Evolutionary conservation across 1,139 yeast species (phyloP), one percentile per base, ranked within the genome.

Genomic region (Saccharomyces hybrid): DNA sequence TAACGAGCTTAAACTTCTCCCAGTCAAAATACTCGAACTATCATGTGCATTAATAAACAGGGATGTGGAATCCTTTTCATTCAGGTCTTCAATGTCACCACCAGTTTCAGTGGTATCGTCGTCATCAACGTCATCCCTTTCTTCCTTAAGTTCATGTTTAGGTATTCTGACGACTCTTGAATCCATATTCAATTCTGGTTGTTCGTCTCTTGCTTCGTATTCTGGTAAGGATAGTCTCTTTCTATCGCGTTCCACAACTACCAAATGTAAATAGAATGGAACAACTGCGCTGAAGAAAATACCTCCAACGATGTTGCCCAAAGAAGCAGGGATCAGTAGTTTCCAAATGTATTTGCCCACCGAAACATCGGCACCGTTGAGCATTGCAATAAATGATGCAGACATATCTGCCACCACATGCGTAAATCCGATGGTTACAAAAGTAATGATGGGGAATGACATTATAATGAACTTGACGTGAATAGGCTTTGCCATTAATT

Each of bases 381-480:
- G 75, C 63, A 86, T 71, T 0, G 88, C 95, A 61, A 82, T 78
- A 8, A 83, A 79, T 9, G 84, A 66, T 56, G 85, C 62, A 61
- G 75, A 82, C 91, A 87, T 86, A 68, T 88, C 95, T 1, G 95
- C 95, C 8, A 88, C 89, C 2, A 82, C 81, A 66, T 88, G 95
- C 4, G 88, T 82, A 68, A 82, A 87, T 0, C 95, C 95, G 73
- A 84, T 74, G 1, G 83, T 63, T 7, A 86, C 95, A 67, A 87
- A 85, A 0, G 90, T 81, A 69, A 86, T 84, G 11, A 87, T 75
- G 0, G 95, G 95, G 26, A 86, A 66, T 6, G 75, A 62, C 73
- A 87, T 78, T 73, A 84, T 71, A n/a, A 85, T 49, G 49, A 84
- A 76, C 63, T 86, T 86, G 46, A 88, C 95, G 65, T 87, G 95